Conservation (phyloP, 192 early-diverging fungal genomes). For the Jimgerdemannia flammicorona region DNA sequence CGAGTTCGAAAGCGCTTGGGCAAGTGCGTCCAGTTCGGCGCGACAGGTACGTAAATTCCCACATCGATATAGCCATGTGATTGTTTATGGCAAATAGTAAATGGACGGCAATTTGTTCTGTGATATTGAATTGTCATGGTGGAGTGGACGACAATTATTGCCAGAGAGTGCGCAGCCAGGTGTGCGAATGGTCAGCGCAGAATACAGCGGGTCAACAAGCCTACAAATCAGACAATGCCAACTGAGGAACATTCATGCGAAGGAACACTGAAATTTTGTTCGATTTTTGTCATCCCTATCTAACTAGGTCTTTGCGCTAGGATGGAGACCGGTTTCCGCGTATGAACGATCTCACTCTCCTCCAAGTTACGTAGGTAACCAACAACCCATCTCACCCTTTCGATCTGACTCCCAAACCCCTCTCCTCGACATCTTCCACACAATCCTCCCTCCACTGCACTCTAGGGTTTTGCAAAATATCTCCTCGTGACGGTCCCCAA, state of each 20-base stretch:
- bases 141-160: no score
- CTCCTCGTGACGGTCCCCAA: slow-evolving; percentile 52
- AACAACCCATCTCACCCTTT: not conserved
- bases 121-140: no score
- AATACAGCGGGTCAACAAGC: not conserved
- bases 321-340: slow-evolving; percentile 92
- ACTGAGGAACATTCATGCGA: not conserved
- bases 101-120: no score
- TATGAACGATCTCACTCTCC: slow-evolving; percentile 92
- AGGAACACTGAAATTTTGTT: not conserved
- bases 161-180: no score
- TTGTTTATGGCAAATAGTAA: not conserved
- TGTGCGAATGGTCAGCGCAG: not conserved
- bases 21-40: slow-evolving; percentile 76
- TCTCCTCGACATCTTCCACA: not conserved
- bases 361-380: slow-evolving; percentile 80
- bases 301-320: slow-evolving; percentile 75
- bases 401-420: not conserved
- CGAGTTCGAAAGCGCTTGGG: slow-evolving; percentile 51
- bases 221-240: not conserved
- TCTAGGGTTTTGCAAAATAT: slow-evolving; percentile 67
- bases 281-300: no score
- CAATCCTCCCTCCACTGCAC: not conserved
- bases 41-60: slow-evolving; percentile 49
- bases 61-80: not conserved